Conservation (phyloP, 129 eudicot species). For the Flaveria sonorensis region DNA sequence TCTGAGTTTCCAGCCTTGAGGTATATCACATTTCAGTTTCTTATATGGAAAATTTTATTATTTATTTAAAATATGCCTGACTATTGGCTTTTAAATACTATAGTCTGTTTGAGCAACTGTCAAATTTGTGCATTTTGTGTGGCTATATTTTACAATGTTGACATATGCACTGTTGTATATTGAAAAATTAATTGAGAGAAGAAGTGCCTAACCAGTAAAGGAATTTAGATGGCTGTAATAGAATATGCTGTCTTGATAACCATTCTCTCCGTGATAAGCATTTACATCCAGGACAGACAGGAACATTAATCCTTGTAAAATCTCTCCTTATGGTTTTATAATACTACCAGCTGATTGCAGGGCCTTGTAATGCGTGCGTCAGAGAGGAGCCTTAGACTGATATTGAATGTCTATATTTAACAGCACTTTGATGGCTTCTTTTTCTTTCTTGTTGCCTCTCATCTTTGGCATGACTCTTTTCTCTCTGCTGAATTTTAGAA, state of each 20-base stretch:
- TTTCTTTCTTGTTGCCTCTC: no score
- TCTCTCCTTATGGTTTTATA: background rate
- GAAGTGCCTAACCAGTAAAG: conserved; percentile 15
- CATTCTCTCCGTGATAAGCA: background rate
- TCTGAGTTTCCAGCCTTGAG: conserved; percentile 87
- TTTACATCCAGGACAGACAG: background rate
- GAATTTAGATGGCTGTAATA: conserved; percentile 8
- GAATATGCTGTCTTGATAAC: conserved; percentile 9
- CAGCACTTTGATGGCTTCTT: background rate
- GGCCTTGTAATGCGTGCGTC: background rate
- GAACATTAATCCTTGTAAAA: background rate
- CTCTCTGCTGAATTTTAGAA: no score
- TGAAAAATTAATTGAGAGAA: background rate
- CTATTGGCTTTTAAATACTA: background rate
- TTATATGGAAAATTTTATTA: background rate
- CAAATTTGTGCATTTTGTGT: background rate
- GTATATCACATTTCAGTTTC: conserved; percentile 31
- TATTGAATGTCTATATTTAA: background rate
- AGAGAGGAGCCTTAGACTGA: background rate
- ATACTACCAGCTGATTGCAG: background rate
- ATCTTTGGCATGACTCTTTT: no score
- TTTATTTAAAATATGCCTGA: conserved; percentile 5
- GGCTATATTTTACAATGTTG: background rate
- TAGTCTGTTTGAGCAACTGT: background rate
- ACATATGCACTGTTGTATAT: conserved; percentile 4